Conservation (phyloP, 2,329 filamentous ascomycete genomes). For the Diaporthe ampelina region DNA sequence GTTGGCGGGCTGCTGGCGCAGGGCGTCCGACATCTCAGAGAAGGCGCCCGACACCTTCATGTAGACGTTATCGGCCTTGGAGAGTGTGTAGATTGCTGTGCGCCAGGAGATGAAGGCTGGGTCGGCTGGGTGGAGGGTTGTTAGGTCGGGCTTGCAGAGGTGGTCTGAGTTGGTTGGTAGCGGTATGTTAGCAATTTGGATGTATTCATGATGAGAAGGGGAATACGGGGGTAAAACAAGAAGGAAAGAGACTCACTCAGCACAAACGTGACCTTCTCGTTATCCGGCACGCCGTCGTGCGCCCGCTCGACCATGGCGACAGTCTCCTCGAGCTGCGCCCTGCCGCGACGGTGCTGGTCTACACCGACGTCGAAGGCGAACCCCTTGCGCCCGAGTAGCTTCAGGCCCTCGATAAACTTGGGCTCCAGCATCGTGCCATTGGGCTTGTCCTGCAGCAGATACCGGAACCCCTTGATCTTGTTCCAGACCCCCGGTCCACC, state of each 20-base stretch:
- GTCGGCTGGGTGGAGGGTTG: conserved; percentile 70
- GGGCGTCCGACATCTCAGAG: conserved; percentile 77
- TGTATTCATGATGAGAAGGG: too few species aligned
- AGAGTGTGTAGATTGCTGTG: conserved; percentile 75
- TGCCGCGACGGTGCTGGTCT: conserved; percentile 82
- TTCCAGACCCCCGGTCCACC: conserved; percentile 74
- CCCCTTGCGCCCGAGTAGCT: conserved; percentile 73
- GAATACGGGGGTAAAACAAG: not conserved
- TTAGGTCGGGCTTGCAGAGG: conserved; percentile 88
- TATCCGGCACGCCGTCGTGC: conserved; percentile 71
- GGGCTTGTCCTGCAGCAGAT: conserved; percentile 84
- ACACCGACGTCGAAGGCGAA: conserved; percentile 87
- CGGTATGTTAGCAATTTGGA: not conserved
- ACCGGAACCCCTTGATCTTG: conserved; percentile 84
- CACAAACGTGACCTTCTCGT: conserved; percentile 75
- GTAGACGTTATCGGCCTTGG: conserved; percentile 76
- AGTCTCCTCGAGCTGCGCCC: conserved; percentile 79
- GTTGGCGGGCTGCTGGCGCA: conserved; percentile 63
- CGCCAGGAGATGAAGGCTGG: conserved; percentile 78
- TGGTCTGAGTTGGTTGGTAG: conserved; percentile 72
- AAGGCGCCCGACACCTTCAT: conserved; percentile 77
- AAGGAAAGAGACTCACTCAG: conserved; percentile 69
- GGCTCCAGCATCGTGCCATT: conserved; percentile 73
- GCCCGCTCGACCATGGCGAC: conserved; percentile 78
- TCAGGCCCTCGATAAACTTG: conserved; percentile 75